Evolutionary conservation across 2,329 filamentous ascomycete genomes (phyloP).

Genomic region (Chrysoporthe austroafricana): DNA sequence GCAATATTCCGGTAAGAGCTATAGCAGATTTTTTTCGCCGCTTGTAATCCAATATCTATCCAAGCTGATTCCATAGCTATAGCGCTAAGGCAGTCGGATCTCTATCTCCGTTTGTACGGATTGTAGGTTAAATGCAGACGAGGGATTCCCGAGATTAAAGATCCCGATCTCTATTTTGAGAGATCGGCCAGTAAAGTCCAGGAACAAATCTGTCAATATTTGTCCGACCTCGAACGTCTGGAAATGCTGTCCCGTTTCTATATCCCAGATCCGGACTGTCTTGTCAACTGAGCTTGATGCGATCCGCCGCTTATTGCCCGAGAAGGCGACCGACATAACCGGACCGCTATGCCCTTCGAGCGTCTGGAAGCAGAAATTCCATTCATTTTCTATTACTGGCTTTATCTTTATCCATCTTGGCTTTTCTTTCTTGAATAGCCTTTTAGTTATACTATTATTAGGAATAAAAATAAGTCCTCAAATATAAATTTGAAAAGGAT

Average conservation of each 20-base stretch:
- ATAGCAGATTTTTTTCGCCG: background rate
- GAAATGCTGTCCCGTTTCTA: constrained; percentile 10
- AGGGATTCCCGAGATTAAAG: too few relatives aligned
- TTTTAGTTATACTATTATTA: constrained; percentile 16
- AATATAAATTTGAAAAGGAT: constrained; percentile 29
- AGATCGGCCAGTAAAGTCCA: background rate
- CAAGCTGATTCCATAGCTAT: background rate
- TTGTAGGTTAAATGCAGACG: background rate
- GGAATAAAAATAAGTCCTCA: constrained; percentile 31
- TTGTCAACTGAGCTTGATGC: background rate
- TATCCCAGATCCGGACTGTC: constrained; percentile 7
- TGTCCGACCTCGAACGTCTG: constrained; percentile 21
- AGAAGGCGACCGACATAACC: constrained; percentile 9
- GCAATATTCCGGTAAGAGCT: background rate
- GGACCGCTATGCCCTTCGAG: constrained; percentile 8
- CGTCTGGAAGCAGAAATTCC: constrained; percentile 3
- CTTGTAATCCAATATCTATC: background rate
- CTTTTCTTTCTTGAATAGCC: constrained; percentile 18
- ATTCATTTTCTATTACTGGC: background rate
- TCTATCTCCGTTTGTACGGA: background rate
- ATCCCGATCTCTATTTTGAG: too few relatives aligned
- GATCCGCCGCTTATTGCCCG: constrained; percentile 13
- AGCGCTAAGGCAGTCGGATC: background rate
- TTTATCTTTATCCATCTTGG: constrained; percentile 26
- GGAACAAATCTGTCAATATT: too few relatives aligned